A percentile compares a stretch with the other conserved stretches of the same genome.
These are phyloP conservation scores for Fusarium sp. DNA, from an alignment of 2,329 filamentous ascomycete genomes.

Conservation along the genomic window DNA sequence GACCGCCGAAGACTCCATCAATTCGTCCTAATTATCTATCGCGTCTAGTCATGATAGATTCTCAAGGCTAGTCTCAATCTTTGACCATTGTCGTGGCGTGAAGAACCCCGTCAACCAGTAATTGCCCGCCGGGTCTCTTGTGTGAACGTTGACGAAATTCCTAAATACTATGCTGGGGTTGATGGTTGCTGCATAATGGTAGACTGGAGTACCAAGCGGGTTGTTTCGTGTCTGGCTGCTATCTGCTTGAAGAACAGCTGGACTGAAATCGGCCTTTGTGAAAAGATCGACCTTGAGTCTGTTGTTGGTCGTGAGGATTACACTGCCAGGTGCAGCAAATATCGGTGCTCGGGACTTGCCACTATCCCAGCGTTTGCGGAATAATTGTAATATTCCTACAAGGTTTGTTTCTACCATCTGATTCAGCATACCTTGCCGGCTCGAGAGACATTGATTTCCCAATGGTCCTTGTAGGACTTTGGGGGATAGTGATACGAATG, in stretches of 20 bases:
- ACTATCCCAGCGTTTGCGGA: not conserved
- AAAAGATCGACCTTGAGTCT: not conserved
- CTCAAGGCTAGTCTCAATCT: not conserved
- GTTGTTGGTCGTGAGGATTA: not conserved
- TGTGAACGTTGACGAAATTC: not conserved
- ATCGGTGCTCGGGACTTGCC: not conserved
- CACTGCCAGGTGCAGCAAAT: not conserved
- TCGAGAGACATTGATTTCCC: not conserved
- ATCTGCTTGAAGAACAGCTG: not conserved
- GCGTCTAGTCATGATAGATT: too few relatives aligned
- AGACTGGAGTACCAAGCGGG: fast-evolving
- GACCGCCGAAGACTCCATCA: too few relatives aligned
- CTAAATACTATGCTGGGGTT: fast-evolving
- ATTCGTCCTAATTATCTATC: too few relatives aligned
- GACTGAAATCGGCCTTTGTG: not conserved
- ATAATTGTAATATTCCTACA: not conserved
- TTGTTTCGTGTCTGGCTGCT: not conserved
- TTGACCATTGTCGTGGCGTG: not conserved
- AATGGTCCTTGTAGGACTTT: fast-evolving
- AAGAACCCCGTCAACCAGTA: not conserved
- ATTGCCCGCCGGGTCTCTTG: fast-evolving
- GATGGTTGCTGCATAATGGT: not conserved
- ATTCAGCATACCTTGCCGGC: not conserved
- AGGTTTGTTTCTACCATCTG: not conserved
- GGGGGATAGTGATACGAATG: not conserved